Percentiles rank a stretch among this genome's conserved stretches.
Evolutionary conservation across 345 rosid species (phyloP).

Genomic region (Eucalyptus sp.): DNA sequence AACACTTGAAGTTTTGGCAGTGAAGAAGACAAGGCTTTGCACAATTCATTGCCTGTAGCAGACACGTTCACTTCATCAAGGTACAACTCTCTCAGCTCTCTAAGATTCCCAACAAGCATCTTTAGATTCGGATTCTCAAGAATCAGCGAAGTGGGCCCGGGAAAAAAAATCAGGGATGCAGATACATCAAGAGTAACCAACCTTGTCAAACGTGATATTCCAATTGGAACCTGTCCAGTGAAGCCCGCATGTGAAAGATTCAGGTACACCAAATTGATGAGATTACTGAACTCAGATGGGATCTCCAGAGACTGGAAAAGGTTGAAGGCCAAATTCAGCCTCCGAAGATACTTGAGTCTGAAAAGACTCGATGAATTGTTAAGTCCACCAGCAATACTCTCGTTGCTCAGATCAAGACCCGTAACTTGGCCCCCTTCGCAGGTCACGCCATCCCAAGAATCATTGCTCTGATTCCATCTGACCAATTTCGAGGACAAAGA

Average conservation of each 20-base stretch:
- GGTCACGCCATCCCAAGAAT: too few relatives aligned
- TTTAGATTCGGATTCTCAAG: conserved; percentile 12
- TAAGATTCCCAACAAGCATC: conserved; percentile 7
- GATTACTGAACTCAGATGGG: conserved; percentile 12
- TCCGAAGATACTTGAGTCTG: conserved; percentile 14
- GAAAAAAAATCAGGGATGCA: neutral
- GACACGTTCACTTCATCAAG: conserved; percentile 21
- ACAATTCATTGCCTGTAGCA: conserved; percentile 6
- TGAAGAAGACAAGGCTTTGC: conserved; percentile 6
- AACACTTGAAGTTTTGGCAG: conserved; percentile 2
- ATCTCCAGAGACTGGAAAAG: neutral
- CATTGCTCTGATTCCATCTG: too few relatives aligned
- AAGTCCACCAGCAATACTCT: conserved; percentile 8
- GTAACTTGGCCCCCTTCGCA: neutral
- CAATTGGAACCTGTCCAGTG: conserved; percentile 15
- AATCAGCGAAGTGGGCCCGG: neutral
- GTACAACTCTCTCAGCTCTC: neutral
- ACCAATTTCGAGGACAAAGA: too few relatives aligned
- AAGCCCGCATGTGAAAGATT: conserved; percentile 31
- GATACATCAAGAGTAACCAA: conserved; percentile 27
- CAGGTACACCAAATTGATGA: conserved; percentile 9
- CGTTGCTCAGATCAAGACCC: conserved; percentile 22
- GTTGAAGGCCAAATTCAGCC: conserved; percentile 28
- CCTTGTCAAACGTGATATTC: conserved; percentile 3
- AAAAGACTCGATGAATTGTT: conserved; percentile 10